These are phyloP conservation scores for Penicillium tannophilum DNA, from an alignment of 495 filamentous ascomycete genomes.

Conservation along the genomic window DNA sequence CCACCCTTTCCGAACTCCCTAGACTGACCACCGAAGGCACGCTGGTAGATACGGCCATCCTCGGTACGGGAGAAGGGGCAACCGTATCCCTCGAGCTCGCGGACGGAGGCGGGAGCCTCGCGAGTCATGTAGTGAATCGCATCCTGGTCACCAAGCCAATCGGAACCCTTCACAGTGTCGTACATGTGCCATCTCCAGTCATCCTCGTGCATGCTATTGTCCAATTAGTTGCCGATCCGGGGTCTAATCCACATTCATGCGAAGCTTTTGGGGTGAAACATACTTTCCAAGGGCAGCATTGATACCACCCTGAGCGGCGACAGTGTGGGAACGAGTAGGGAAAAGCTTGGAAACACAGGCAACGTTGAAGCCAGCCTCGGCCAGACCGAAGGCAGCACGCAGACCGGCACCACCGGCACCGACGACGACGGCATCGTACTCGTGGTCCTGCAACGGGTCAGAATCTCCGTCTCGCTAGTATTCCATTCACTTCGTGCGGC, in stretches of 20 bases:
- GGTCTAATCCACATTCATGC: not conserved
- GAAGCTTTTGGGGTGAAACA: constrained; percentile 18
- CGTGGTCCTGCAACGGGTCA: constrained; percentile 60
- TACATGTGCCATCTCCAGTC: constrained; percentile 99
- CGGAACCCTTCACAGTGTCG: constrained; percentile 97
- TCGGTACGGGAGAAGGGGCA: constrained; percentile 98
- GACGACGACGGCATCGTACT: constrained; percentile 89
- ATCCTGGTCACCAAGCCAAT: constrained; percentile 98
- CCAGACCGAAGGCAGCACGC: constrained; percentile 92
- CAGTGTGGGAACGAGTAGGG: constrained; percentile 92
- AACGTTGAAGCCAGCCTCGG: constrained; percentile 97
- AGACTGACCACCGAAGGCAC: constrained; percentile 96
- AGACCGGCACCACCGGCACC: constrained; percentile 93
- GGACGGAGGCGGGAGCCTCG: constrained; percentile 87
- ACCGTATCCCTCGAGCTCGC: constrained; percentile 96
- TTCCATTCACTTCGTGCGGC: not conserved
- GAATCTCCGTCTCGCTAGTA: constrained; percentile 14
- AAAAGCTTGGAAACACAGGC: constrained; percentile 98
- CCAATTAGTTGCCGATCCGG: constrained; percentile 19
- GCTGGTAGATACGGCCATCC: constrained; percentile 96
- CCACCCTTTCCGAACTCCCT: constrained; percentile 94
- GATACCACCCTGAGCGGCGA: constrained; percentile 81
- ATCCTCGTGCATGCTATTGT: constrained; percentile 72
- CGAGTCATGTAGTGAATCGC: constrained; percentile 99
- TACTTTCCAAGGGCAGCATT: constrained; percentile 94